Evolutionary conservation across 768 basidiomycete genomes (phyloP).

Genomic region (Rhodotorula taiwanensis): DNA sequence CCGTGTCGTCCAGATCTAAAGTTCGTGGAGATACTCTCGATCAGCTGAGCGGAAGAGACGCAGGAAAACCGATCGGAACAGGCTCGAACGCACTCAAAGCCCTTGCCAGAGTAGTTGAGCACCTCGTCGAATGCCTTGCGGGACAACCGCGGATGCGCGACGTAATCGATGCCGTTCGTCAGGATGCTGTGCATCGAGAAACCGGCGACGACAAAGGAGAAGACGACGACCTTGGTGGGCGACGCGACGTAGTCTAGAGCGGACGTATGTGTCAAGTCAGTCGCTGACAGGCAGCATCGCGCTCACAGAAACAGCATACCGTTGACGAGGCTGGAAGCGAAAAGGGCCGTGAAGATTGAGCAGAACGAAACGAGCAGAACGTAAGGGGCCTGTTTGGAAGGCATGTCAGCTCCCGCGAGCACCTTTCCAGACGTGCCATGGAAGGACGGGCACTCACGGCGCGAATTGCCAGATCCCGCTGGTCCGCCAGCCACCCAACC

Average conservation of each 20-base stretch:
- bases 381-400: slow-evolving; percentile 70
- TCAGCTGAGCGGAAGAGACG: background rate
- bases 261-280: background rate
- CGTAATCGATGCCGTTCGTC: slow-evolving; percentile 85
- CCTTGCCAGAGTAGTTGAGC: slow-evolving; percentile 70
- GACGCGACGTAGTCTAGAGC: slow-evolving; percentile 43
- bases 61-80: too few relatives aligned
- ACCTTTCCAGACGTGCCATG: background rate
- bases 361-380: slow-evolving; percentile 70
- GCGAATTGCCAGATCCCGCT: slow-evolving; percentile 12
- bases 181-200: slow-evolving; percentile 65
- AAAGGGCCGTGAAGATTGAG: slow-evolving; percentile 69
- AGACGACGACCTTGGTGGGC: slow-evolving; percentile 70
- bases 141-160: slow-evolving; percentile 83
- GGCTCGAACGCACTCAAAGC: slow-evolving; percentile 30
- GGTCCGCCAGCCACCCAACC: background rate
- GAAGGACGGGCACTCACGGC: background rate
- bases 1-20: slow-evolving; percentile 19
- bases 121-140: slow-evolving; percentile 57
- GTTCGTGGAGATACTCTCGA: background rate
- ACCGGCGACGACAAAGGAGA: slow-evolving; percentile 62
- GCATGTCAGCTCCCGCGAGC: background rate
- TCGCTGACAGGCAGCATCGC: background rate
- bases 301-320: too few relatives aligned
- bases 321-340: slow-evolving; percentile 20